Percentiles rank a stretch among this genome's conserved stretches.
Evolutionary conservation across 1,284 basidiomycete genomes (phyloP).

Genomic region (Cystobasidium slooffiae): DNA sequence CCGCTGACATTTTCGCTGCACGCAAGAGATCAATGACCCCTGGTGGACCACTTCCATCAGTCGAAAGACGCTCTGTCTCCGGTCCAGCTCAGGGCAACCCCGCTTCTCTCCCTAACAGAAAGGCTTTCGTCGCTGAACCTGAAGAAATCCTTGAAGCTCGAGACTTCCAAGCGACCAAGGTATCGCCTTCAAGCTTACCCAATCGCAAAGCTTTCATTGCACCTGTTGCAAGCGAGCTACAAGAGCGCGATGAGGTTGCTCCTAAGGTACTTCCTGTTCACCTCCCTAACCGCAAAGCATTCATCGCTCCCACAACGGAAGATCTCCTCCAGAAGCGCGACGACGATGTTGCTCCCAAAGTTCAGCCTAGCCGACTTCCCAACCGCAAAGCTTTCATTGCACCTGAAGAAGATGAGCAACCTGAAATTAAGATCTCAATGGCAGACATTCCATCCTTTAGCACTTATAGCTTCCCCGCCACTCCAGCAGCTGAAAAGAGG

Average conservation of each 20-base stretch:
- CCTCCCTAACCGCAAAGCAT: conserved; percentile 28
- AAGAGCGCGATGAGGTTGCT: conserved; percentile 1
- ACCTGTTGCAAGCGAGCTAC: neutral
- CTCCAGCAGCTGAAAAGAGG: conserved; percentile 18
- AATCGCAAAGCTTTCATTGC: conserved; percentile 32
- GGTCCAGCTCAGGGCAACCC: conserved; percentile 14
- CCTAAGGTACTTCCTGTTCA: conserved; percentile 16
- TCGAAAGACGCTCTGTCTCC: conserved; percentile 18
- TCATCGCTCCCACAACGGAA: conserved; percentile 3
- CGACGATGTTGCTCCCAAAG: conserved; percentile 8
- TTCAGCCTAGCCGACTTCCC: conserved; percentile 6
- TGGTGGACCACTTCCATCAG: neutral
- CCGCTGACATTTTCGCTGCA: conserved; percentile 32
- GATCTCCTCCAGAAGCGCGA: conserved; percentile 14
- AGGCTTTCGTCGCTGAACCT: conserved; percentile 11
- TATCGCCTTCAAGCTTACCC: conserved; percentile 16
- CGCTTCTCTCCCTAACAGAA: conserved; percentile 4
- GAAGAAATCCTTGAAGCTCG: conserved; percentile 10
- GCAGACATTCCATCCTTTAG: neutral
- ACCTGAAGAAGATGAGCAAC: conserved; percentile 6
- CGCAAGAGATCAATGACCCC: conserved; percentile 27
- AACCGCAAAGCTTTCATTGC: conserved; percentile 24
- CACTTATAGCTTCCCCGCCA: conserved; percentile 24
- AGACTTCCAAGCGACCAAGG: conserved; percentile 13
- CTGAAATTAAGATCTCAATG: conserved; percentile 7